Evolutionary conservation across 1,139 yeast genomes (phyloP), one percentile per base, ranked within the genome.

Genomic region (Pneumocystis canis): DNA sequence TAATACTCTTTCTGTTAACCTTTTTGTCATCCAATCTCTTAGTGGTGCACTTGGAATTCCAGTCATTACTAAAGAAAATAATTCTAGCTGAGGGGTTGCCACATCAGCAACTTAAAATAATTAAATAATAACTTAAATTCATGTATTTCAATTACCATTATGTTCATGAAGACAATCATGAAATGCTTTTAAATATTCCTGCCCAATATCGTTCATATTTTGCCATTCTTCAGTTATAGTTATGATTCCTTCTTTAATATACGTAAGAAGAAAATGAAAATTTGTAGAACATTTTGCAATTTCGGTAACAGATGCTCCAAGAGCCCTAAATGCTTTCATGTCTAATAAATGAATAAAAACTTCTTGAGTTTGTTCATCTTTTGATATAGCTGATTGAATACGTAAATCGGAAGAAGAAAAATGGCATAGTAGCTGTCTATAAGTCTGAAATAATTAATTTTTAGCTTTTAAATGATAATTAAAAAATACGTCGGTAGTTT

Each of bases 1-100:
- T 5, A 47, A 30, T 25, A 58, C 60, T 16, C 69, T 74, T 65
- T 85, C 90, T 0, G 88, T 89, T 54, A 86, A 75, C 31, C 76
- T 72, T 60, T 78, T 78, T 28, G 75, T 74, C 6, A 81, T 66
- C 84, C 84, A 81, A 28, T 75, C 76, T 61, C 74, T 74, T 4
- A 80, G 71, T 3, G 75, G 74, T 16, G 73, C 60, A 30, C 35
- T 53, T 9, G 71, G 67, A 11, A 59, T 56, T n/a, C 71, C 71
- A n/a, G 67, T 64, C 56, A 69, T 56, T 33, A 69, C 63, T 16
- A 66, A 39, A 32, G 66, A 64, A 33, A 63, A 61, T 18, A 68
- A 59, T n/a, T 40, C 57, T 14, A 58, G 40, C n/a, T 58, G 60
- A 7, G 64, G 39, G 18, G 31, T 6, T 20, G 47, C 65, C 9